Evolutionary conservation across 78 protist genomes (phyloP), one percentile per base, ranked within the genome.

Genomic region (Dictyostelium capitatum): DNA sequence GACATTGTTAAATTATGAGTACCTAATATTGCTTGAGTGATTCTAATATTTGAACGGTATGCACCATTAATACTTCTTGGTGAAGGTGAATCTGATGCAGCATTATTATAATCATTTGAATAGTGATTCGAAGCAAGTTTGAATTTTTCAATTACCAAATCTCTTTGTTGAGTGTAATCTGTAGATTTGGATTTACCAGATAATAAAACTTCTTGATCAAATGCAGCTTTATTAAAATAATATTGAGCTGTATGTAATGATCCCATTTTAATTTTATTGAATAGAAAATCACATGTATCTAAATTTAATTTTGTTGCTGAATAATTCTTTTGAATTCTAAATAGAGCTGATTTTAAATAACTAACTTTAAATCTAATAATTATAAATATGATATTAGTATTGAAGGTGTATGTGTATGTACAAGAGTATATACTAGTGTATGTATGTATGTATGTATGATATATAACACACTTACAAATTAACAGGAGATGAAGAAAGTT

Each of bases 191-290:
- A n/a, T 47, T 83, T 67, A 47, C 47, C 69, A 41, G 14, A 4
- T 30, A 67, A 9, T 3, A 57, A 74, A 47, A 74, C 20, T 19
- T 47, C 20, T n/a, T 65, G 51, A 32, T 69, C 78, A 69, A 72
- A 57, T 3, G 90, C 90, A 54, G 90, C 90, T 73, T 56, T 83
- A 23, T 83, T 83, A n/a, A 83, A 83, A 72, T 54, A 73, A 37
- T 72, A 83, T 48, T 83, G 90, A 2, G 46, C 90, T 7, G 9
- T 32, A 17, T 83, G 81, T 12, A 83, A 19, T 6, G 65, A 7
- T 25, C 69, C 3, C 74, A 83, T 51, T 6, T 41, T 56, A 6
- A 83, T 72, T 72, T 83, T 83, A 6, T 19, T 28, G 4, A 23
- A 30, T 41, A 83, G 54, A 53, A 72, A 83, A 30, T 83, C 90